Evolutionary conservation across 78 protist species (phyloP).

Genomic region (Monosiga brevicollis): DNA sequence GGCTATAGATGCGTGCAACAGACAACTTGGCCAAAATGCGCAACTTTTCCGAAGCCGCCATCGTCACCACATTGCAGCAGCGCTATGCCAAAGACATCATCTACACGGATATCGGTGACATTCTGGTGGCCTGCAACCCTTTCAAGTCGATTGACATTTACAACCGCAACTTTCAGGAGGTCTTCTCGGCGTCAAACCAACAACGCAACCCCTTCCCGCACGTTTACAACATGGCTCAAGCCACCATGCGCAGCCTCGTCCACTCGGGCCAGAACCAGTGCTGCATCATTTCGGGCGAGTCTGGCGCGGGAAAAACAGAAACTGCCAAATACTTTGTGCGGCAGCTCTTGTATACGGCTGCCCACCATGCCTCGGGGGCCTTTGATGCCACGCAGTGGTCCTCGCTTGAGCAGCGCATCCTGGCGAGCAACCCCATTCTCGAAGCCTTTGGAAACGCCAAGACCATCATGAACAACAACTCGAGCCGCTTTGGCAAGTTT

Average conservation of each 20-base stretch:
- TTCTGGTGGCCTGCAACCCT: conserved; percentile 76
- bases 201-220: conserved; percentile 53
- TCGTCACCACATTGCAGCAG: background rate
- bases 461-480: conserved; percentile 73
- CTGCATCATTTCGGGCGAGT: conserved; percentile 58
- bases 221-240: conserved; percentile 70
- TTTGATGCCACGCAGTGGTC: no score
- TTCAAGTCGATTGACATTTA: conserved; percentile 33
- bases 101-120: conserved; percentile 32
- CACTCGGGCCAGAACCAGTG: conserved; percentile 31
- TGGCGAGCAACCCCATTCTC: conserved; percentile 58
- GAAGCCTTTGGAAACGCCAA: conserved; percentile 85
- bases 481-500: conserved; percentile 62
- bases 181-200: background rate
- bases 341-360: background rate
- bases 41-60: background rate
- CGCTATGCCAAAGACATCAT: background rate
- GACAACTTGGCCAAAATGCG: background rate
- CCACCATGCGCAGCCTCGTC: conserved; percentile 45
- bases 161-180: conserved; percentile 25
- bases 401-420: background rate
- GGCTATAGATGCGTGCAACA: background rate
- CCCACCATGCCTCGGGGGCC: background rate
- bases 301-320: conserved; percentile 56
- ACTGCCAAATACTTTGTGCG: conserved; percentile 64